These are phyloP conservation scores for Candida chauliodis DNA, from an alignment of 805 yeast species.

Conservation along the genomic window DNA sequence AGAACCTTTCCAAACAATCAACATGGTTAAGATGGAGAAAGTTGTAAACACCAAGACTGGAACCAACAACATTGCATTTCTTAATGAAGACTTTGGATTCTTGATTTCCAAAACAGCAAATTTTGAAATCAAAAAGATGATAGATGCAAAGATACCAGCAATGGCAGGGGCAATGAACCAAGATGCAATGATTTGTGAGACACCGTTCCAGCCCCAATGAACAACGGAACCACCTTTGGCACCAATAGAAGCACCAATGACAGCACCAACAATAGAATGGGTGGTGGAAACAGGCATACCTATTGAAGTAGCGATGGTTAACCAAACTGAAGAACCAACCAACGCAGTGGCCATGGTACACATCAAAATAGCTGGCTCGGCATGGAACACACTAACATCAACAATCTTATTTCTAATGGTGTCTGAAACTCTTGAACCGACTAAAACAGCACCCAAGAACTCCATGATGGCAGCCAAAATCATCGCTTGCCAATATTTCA, in stretches of 20 bases:
- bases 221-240: slow-evolving; percentile 60
- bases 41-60: slow-evolving; percentile 61
- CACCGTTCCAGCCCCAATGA: slow-evolving; percentile 75
- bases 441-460: slow-evolving; percentile 70
- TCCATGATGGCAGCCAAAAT: slow-evolving; percentile 66
- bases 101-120: slow-evolving; percentile 58
- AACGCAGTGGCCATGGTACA: slow-evolving; percentile 72
- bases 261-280: slow-evolving; percentile 73
- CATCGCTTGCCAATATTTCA: slow-evolving; percentile 76
- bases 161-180: slow-evolving; percentile 77
- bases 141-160: slow-evolving; percentile 61
- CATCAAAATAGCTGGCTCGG: slow-evolving; percentile 69
- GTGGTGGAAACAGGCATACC: slow-evolving; percentile 84
- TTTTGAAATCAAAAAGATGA: slow-evolving; percentile 58
- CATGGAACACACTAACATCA: slow-evolving; percentile 44
- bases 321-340: slow-evolving; percentile 71
- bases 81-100: slow-evolving; percentile 37
- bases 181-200: slow-evolving; percentile 69
- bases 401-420: slow-evolving; percentile 67
- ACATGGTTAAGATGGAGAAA: slow-evolving; percentile 64
- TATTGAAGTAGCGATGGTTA: slow-evolving; percentile 58
- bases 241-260: slow-evolving; percentile 73
- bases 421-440: slow-evolving; percentile 71
- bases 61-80: slow-evolving; percentile 54
- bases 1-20: slow-evolving; percentile 79